Conservation (phyloP, 2,329 filamentous ascomycete species). For the Dactylellina cionopaga region DNA sequence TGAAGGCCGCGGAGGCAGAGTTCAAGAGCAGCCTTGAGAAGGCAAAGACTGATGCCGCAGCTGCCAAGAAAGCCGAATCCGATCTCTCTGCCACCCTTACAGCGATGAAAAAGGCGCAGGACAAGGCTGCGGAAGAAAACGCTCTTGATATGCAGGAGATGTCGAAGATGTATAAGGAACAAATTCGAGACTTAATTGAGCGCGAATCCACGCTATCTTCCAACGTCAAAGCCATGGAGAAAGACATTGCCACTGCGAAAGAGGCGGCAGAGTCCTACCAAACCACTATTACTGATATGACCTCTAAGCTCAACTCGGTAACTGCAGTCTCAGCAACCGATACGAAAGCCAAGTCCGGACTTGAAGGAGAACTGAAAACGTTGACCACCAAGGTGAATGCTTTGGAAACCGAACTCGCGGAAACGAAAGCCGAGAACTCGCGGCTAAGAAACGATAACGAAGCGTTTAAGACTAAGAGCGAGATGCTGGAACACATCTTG, state of each 20-base stretch:
- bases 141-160: slow-evolving; percentile 51
- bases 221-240: slow-evolving; percentile 9
- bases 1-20: slow-evolving; percentile 31
- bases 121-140: slow-evolving; percentile 44
- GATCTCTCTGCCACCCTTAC: slow-evolving; percentile 26
- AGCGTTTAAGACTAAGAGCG: slow-evolving; percentile 20
- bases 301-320: slow-evolving; percentile 11
- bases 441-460: slow-evolving; percentile 38
- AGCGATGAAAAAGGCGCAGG: slow-evolving; percentile 35
- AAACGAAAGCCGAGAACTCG: slow-evolving; percentile 37
- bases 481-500: slow-evolving; percentile 50
- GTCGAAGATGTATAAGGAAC: slow-evolving; percentile 47
- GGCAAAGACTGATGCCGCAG: slow-evolving; percentile 35
- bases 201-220: slow-evolving; percentile 8
- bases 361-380: slow-evolving; percentile 26
- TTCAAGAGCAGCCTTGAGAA: slow-evolving; percentile 24
- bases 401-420: slow-evolving; percentile 35
- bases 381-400: slow-evolving; percentile 9
- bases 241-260: slow-evolving; percentile 19
- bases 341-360: slow-evolving; percentile 20
- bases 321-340: slow-evolving; percentile 13
- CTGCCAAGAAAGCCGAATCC: slow-evolving; percentile 35
- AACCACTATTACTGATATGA: slow-evolving; percentile 10
- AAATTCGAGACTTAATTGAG: slow-evolving; percentile 31
- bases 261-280: slow-evolving; percentile 29